A percentile compares a stretch with the other conserved stretches of the same genome.
Evolutionary conservation across 495 filamentous ascomycete species (phyloP).

Genomic region (Penicillium manginii): DNA sequence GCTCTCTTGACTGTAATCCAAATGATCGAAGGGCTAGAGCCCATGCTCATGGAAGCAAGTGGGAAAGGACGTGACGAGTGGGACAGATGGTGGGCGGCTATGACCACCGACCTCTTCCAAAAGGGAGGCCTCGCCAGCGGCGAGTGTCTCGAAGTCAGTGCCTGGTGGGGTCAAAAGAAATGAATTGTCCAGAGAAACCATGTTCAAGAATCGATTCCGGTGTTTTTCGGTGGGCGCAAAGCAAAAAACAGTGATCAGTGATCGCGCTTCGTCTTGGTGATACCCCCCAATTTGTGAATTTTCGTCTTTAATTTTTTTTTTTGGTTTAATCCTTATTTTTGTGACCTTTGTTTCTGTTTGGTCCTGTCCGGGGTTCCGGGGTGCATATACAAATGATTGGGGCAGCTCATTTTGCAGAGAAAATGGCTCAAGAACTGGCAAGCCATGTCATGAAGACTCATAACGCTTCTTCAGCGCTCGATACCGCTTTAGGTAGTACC

Average conservation of each 20-base stretch:
- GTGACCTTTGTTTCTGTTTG: slow-evolving; percentile 29
- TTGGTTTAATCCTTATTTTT: slow-evolving; percentile 12
- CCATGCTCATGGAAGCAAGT: slow-evolving; percentile 77
- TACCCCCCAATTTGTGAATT: slow-evolving; percentile 39
- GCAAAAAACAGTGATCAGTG: slow-evolving; percentile 37
- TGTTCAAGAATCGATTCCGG: slow-evolving; percentile 22
- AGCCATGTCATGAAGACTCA: slow-evolving; percentile 45
- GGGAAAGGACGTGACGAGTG: slow-evolving; percentile 89
- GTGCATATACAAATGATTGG: slow-evolving; percentile 13
- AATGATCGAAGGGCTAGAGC: slow-evolving; percentile 87
- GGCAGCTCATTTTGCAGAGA: neutral
- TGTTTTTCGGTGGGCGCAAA: slow-evolving; percentile 35
- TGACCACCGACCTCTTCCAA: slow-evolving; percentile 83
- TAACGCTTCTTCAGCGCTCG: slow-evolving; percentile 85
- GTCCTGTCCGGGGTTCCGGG: slow-evolving; percentile 22
- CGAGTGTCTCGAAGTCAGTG: slow-evolving; percentile 90
- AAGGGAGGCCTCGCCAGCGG: slow-evolving; percentile 78
- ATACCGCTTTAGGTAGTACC: slow-evolving; percentile 95
- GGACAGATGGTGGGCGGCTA: slow-evolving; percentile 85
- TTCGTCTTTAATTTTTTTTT: slow-evolving; percentile 8
- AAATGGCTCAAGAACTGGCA: slow-evolving; percentile 4
- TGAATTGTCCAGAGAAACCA: slow-evolving; percentile 20
- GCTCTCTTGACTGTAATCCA: slow-evolving; percentile 81
- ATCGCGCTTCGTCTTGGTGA: slow-evolving; percentile 50
- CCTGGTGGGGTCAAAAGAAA: slow-evolving; percentile 88